Percentiles rank a stretch among this genome's conserved stretches.
These are phyloP conservation scores for Pythium sukuiense DNA, from an alignment of 352 stramenopile species.

Conservation along the genomic window DNA sequence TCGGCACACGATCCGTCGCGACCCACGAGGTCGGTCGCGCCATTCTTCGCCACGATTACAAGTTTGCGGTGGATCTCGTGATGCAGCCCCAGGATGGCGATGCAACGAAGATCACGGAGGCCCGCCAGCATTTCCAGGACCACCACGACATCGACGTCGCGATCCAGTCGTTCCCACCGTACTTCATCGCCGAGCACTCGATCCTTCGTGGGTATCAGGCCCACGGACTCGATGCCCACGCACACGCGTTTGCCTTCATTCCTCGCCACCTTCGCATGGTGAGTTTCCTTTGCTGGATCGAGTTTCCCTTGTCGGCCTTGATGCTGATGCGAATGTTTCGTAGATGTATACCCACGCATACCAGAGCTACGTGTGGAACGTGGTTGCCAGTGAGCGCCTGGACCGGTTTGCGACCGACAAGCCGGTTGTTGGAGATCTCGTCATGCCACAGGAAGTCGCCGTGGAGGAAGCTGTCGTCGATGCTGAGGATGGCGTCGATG, in stretches of 20 bases:
- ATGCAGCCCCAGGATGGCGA: slow-evolving; percentile 82
- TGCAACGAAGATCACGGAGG: slow-evolving; percentile 70
- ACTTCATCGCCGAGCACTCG: slow-evolving; percentile 78
- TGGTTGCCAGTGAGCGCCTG: slow-evolving; percentile 88
- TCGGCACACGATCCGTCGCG: slow-evolving; percentile 90
- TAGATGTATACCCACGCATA: slow-evolving; percentile 91
- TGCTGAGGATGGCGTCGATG: slow-evolving; percentile 4
- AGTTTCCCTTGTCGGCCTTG: neutral
- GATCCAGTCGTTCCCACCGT: slow-evolving; percentile 66
- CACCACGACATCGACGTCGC: slow-evolving; percentile 56
- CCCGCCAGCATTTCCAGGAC: slow-evolving; percentile 63
- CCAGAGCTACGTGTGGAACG: slow-evolving; percentile 97
- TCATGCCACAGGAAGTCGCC: slow-evolving; percentile 46
- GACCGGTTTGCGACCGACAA: slow-evolving; percentile 60
- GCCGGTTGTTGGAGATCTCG: slow-evolving; percentile 91
- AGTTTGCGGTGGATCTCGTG: slow-evolving; percentile 90
- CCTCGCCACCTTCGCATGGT: slow-evolving; percentile 87
- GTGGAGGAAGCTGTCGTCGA: slow-evolving; percentile 13
- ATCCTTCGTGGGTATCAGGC: slow-evolving; percentile 63
- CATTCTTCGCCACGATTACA: slow-evolving; percentile 92
- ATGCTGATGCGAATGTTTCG: neutral
- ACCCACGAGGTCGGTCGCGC: slow-evolving; percentile 91
- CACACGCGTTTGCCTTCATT: slow-evolving; percentile 72
- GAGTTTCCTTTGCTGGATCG: neutral
- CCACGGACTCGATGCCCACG: slow-evolving; percentile 56